Conservation (phyloP, 176 grass and related monocot species). For the Lolium multiflorum region DNA sequence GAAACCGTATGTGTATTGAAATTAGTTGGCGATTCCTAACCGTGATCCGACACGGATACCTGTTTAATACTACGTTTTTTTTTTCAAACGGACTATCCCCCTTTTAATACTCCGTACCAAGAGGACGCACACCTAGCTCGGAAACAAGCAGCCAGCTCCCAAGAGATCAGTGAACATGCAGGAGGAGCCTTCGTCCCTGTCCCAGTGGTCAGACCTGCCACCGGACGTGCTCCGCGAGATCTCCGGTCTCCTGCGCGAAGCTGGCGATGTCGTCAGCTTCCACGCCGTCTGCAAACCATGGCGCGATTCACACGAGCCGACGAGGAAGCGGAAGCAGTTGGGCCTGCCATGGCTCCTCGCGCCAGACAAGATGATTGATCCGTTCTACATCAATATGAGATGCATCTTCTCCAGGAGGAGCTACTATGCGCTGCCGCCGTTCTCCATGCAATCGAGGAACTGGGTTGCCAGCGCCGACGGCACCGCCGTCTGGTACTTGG, state of each 20-base stretch:
- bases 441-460: no score
- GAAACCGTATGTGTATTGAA: no score
- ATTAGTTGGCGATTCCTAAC: no score
- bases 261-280: neutral
- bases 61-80: no score
- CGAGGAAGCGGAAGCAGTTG: no score
- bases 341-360: neutral
- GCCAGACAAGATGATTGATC: neutral
- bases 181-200: no score
- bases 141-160: no score
- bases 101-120: no score
- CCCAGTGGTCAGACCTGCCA: neutral
- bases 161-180: no score
- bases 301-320: neutral
- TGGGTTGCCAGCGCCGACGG: neutral
- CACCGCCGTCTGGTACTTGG: neutral
- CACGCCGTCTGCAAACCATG: neutral
- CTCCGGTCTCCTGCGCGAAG: neutral
- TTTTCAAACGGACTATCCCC: no score
- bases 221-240: neutral
- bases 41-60: no score
- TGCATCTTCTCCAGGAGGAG: neutral
- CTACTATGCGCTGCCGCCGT: neutral
- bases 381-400: neutral
- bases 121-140: no score